phyloP scores from a whole-genome alignment of 176 grass and related monocot genomes.

The Thinopyrum elongatum region DNA sequence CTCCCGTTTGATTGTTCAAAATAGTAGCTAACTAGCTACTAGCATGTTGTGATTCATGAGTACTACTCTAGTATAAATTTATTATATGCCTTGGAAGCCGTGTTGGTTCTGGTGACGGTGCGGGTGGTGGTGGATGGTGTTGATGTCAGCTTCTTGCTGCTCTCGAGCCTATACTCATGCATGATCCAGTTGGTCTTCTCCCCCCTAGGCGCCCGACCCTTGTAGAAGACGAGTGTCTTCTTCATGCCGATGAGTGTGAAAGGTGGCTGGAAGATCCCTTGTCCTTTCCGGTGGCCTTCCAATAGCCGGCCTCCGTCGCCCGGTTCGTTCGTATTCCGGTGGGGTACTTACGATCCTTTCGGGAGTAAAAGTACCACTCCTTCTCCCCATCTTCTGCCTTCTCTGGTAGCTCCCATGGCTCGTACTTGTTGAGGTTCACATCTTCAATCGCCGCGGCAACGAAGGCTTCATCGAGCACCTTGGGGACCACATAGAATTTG shows the following conservation, averaged over 20 bases:
- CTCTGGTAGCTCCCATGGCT: conserved; percentile 71
- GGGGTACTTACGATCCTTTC: conserved; percentile 60
- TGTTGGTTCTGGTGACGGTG: neutral
- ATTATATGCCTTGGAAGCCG: conserved; percentile 10
- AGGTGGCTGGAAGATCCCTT: conserved; percentile 21
- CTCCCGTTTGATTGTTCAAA: neutral
- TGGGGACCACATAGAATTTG: conserved; percentile 49
- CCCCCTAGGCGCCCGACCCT: conserved; percentile 46
- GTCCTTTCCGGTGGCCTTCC: conserved; percentile 65
- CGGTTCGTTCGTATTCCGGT: conserved; percentile 45
- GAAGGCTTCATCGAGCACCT: conserved; percentile 37
- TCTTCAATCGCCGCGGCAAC: conserved; percentile 42
- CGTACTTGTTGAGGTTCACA: conserved; percentile 57
- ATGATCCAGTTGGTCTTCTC: conserved; percentile 59
- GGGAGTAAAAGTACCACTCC: conserved; percentile 58
- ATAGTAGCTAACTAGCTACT: neutral
- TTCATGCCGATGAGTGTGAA: conserved; percentile 42
- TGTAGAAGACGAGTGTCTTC: conserved; percentile 68
- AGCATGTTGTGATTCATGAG: neutral
- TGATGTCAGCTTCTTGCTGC: neutral
- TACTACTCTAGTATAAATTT: neutral
- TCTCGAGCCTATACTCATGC: conserved; percentile 54
- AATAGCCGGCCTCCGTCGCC: conserved; percentile 43
- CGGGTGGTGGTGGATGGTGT: too few relatives aligned
- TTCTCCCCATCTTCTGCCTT: conserved; percentile 56